Evolutionary conservation across 257 asterid species (phyloP).

Genomic region (Lycium ferocissimum): DNA sequence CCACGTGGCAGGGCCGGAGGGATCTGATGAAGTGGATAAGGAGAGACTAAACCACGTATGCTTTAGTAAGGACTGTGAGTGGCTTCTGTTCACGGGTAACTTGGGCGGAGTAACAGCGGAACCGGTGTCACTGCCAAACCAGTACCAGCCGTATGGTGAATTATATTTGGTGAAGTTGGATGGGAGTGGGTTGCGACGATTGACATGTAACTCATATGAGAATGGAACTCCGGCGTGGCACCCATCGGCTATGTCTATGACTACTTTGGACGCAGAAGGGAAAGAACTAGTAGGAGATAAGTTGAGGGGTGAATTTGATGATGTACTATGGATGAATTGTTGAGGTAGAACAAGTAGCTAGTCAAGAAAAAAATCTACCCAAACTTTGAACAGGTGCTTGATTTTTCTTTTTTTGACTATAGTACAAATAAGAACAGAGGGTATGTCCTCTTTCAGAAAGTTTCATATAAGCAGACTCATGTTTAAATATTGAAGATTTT

Average conservation of each 20-base stretch:
- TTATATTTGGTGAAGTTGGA: slow-evolving; percentile 69
- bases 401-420: no score
- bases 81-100: slow-evolving; percentile 74
- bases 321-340: slow-evolving; percentile 66
- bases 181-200: slow-evolving; percentile 70
- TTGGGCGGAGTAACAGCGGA: slow-evolving; percentile 76
- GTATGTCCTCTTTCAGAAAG: no score
- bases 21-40: slow-evolving; percentile 42
- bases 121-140: slow-evolving; percentile 78
- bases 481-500: no score
- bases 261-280: slow-evolving; percentile 31
- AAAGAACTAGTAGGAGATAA: slow-evolving; percentile 42
- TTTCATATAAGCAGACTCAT: no score
- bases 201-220: slow-evolving; percentile 82
- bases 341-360: neutral
- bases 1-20: slow-evolving; percentile 48
- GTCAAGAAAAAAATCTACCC: neutral
- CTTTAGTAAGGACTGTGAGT: slow-evolving; percentile 73
- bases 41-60: slow-evolving; percentile 86
- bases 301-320: slow-evolving; percentile 61
- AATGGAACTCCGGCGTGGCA: slow-evolving; percentile 85
- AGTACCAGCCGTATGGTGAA: slow-evolving; percentile 88
- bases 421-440: no score
- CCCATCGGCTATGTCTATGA: slow-evolving; percentile 31
- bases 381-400: no score